Evolutionary conservation across 352 stramenopile genomes (phyloP), one percentile per base, ranked within the genome.

Genomic region (Phytophthora citrophthora): DNA sequence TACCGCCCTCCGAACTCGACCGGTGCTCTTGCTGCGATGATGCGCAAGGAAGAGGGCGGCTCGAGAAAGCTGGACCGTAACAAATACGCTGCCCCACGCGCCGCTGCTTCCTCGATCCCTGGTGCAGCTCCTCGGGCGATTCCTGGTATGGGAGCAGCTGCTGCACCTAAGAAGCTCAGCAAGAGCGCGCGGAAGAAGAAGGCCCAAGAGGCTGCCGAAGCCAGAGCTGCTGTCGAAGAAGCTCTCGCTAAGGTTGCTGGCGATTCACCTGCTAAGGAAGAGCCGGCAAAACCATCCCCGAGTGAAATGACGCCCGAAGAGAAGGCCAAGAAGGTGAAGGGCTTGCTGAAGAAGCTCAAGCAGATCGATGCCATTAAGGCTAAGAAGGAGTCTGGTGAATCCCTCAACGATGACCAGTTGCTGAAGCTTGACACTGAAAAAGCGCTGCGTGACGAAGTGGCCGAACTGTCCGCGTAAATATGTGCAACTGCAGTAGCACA

Each of bases 11-110:
- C 93, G 4, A 86, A 88, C 44, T 96, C 91, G 47, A 95, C 87
- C 0, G 93, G 93, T 27, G 87, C 89, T 9, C 83, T 99, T 23
- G 94, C 97, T 5, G 96, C 97, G 36, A 86, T 98, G 56, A 98
- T 99, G 88, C 79, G 91, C n/a, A 85, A 89, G 53, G 86, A 96
- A 58, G 87, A 94, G 45, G 77, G 77, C 18, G 88, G 88, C 10
- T 79, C 86, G 7, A 86, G 76, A 64, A 96, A 94, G 67, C 77
- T 96, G 15, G 86, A 96, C 54, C 81, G 83, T 29, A 93, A 93
- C 81, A 94, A 94, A 65, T 96, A 94, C 55, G 81, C 74, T 4
- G 71, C 84, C 9, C 81, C 82, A 7, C 76, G 76, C n/a, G 50
- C 66, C 15, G 58, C 54, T 4, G 51, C 59, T 18, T 50, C 66